Conservation (phyloP, 495 filamentous ascomycete species). For the Hypomontagnella submonticulosa region DNA sequence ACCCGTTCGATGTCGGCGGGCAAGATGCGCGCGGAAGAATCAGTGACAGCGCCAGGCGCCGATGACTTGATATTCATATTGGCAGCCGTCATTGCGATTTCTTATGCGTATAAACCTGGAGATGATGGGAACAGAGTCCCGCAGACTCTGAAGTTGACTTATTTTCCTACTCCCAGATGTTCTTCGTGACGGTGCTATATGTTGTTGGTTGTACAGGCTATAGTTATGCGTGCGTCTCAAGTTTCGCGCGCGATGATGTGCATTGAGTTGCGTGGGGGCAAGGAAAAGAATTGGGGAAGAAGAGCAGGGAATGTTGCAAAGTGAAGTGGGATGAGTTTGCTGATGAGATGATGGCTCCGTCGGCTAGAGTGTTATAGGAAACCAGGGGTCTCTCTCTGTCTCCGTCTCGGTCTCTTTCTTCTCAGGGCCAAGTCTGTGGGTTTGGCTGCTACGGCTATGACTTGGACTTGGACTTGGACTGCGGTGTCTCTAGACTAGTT, state of each 20-base stretch:
- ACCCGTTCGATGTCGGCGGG: constrained; percentile 54
- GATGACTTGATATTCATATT: constrained; percentile 1
- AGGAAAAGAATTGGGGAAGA: constrained; percentile 24
- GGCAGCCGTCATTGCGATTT: constrained; percentile 33
- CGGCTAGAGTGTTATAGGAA: constrained; percentile 26
- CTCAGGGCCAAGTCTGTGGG: constrained; percentile 5
- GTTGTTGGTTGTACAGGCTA: neutral
- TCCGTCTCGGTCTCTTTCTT: too few species aligned
- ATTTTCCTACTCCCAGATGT: neutral
- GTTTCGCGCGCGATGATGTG: constrained; percentile 1
- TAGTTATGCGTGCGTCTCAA: neutral
- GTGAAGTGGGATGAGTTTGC: constrained; percentile 20
- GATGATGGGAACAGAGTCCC: constrained; percentile 27
- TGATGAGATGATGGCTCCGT: constrained; percentile 21
- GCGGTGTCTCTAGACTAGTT: neutral
- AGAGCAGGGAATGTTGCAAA: constrained; percentile 4
- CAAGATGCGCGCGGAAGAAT: constrained; percentile 17
- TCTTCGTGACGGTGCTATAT: constrained; percentile 5
- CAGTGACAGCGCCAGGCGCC: neutral
- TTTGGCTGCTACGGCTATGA: constrained; percentile 9
- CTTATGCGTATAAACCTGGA: neutral
- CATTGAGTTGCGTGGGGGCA: constrained; percentile 13
- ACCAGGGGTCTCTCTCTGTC: constrained; percentile 16
- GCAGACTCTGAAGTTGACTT: constrained; percentile 5
- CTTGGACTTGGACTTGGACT: neutral